Conservation (phyloP, 305 asterid genomes). For the Fraxinus platypoda region DNA sequence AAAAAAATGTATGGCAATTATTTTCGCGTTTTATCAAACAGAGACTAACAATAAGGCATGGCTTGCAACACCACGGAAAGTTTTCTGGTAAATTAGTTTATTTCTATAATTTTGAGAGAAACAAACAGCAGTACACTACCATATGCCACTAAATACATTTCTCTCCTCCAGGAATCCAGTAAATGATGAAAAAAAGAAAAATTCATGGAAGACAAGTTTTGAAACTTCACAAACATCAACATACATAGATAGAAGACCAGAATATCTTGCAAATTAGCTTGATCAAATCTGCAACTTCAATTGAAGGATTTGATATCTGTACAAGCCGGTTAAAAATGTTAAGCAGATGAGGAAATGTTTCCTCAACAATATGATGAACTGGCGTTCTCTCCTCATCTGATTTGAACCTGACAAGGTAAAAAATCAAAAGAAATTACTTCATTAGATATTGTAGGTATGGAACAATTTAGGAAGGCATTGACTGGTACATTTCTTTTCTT, state of each 20-base stretch:
- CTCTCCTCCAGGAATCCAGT: background rate
- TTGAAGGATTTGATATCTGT: slow-evolving; percentile 73
- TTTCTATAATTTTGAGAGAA: slow-evolving; percentile 6
- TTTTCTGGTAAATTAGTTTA: background rate
- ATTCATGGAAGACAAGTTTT: background rate
- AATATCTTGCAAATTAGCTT: slow-evolving; percentile 97
- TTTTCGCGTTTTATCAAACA: background rate
- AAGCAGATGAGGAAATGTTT: slow-evolving; percentile 87
- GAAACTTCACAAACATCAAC: slow-evolving; percentile 26
- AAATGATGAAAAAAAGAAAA: slow-evolving; percentile 7
- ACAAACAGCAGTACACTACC: background rate
- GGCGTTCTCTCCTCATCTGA: slow-evolving; percentile 96
- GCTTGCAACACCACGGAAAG: background rate
- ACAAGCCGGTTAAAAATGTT: slow-evolving; percentile 79
- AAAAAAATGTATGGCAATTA: background rate
- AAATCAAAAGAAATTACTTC: slow-evolving; percentile 18
- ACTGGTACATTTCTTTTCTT: background rate
- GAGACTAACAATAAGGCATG: background rate
- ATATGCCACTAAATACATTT: slow-evolving; percentile 6
- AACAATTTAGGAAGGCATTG: background rate
- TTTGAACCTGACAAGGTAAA: slow-evolving; percentile 71
- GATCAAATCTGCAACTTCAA: slow-evolving; percentile 90
- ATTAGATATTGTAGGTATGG: slow-evolving; percentile 14
- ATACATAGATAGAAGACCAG: slow-evolving; percentile 96
- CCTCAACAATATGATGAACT: slow-evolving; percentile 76